These are phyloP conservation scores for Rossbeevera mucosa DNA, from an alignment of 768 basidiomycete species.

Conservation along the genomic window DNA sequence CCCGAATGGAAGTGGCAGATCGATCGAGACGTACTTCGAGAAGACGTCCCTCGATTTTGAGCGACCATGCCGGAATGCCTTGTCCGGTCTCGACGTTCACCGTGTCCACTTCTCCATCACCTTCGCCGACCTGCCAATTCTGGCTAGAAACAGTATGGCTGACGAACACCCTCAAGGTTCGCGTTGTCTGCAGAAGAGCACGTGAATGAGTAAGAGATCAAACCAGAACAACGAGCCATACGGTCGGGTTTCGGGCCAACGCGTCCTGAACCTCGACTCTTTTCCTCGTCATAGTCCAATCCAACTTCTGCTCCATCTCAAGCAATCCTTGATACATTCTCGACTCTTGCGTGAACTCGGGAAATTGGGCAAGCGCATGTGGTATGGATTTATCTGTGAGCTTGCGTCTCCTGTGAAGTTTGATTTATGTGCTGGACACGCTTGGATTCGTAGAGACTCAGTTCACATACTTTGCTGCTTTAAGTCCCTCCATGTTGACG, in stretches of 20 bases:
- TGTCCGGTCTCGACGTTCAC: slow-evolving; percentile 75
- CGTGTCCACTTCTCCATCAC: slow-evolving; percentile 32
- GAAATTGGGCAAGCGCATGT: slow-evolving; percentile 66
- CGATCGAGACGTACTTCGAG: slow-evolving; percentile 55
- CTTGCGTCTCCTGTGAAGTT: slow-evolving; percentile 58
- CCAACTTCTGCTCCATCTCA: slow-evolving; percentile 85
- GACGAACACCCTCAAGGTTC: slow-evolving; percentile 80
- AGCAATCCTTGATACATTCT: slow-evolving; percentile 81
- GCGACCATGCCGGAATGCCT: slow-evolving; percentile 84
- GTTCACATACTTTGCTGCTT: slow-evolving; percentile 32
- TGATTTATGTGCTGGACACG: neutral
- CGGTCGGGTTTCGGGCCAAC: slow-evolving; percentile 67
- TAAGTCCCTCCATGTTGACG: slow-evolving; percentile 26
- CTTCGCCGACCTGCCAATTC: slow-evolving; percentile 67
- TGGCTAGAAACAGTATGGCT: slow-evolving; percentile 87
- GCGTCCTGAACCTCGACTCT: slow-evolving; percentile 88
- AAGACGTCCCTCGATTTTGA: slow-evolving; percentile 83
- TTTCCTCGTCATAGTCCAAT: slow-evolving; percentile 94
- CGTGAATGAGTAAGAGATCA: slow-evolving; percentile 3
- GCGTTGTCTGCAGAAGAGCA: slow-evolving; percentile 54
- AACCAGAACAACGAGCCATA: slow-evolving; percentile 3
- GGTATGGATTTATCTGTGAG: slow-evolving; percentile 77
- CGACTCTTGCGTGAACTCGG: slow-evolving; percentile 76
- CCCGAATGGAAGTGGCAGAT: neutral
- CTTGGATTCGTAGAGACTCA: neutral